Conservation (phyloP, 2,329 filamentous ascomycete genomes). For the Neurospora crassa region DNA sequence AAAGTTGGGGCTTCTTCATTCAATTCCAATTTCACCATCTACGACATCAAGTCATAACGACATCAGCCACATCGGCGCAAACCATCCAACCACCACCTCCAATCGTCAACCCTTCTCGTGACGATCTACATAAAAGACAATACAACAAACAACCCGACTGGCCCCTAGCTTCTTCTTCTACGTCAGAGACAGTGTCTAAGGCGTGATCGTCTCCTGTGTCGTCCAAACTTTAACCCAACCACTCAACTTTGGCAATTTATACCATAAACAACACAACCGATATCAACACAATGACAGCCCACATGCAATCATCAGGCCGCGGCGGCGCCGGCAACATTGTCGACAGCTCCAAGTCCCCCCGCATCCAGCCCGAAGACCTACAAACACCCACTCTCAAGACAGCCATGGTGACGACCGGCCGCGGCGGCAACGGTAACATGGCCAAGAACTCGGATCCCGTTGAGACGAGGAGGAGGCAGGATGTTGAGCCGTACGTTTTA, state of each 20-base stretch:
- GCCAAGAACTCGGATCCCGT: conserved; percentile 59
- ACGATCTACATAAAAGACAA: not conserved
- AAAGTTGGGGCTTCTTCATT: not conserved
- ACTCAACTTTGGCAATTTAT: not conserved
- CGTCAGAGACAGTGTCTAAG: not conserved
- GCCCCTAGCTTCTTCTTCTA: not conserved
- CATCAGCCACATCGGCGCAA: not conserved
- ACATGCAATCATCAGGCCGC: conserved; percentile 57
- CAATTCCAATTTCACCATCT: not conserved
- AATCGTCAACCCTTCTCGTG: not conserved
- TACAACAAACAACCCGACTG: not conserved
- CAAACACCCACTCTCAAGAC: conserved; percentile 76
- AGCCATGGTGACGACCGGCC: conserved; percentile 78
- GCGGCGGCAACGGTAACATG: conserved; percentile 86
- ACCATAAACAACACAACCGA: not conserved
- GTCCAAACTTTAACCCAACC: not conserved
- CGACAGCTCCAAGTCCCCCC: conserved; percentile 36
- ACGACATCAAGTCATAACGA: not conserved
- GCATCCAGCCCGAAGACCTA: conserved; percentile 53
- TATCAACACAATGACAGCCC: conserved; percentile 26
- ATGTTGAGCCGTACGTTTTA: conserved; percentile 59
- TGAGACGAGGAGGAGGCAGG: conserved; percentile 71
- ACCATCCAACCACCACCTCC: not conserved
- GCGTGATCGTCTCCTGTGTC: not conserved
- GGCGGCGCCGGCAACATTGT: conserved; percentile 72